Evolutionary conservation across 805 yeast species (phyloP).

Genomic region (Starmerella kuoi): DNA sequence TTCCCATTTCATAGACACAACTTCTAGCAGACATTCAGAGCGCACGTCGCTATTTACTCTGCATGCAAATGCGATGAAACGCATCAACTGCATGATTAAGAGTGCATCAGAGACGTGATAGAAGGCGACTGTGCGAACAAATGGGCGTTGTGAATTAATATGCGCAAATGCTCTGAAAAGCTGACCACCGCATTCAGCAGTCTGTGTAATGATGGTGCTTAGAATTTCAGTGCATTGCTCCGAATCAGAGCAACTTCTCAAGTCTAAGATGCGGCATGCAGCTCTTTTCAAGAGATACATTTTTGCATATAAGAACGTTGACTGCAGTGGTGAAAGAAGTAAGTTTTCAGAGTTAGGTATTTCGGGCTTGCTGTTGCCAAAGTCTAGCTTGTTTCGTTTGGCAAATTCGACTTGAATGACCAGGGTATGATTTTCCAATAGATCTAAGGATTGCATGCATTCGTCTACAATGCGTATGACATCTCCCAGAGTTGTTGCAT

Average conservation of each 20-base stretch:
- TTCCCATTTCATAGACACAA: slow-evolving; percentile 24
- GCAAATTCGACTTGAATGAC: slow-evolving; percentile 5
- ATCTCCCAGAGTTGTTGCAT: slow-evolving; percentile 7
- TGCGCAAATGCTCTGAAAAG: slow-evolving; percentile 15
- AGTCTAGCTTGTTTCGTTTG: background rate
- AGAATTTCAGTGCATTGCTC: background rate
- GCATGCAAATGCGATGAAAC: slow-evolving; percentile 19
- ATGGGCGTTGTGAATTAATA: slow-evolving; percentile 3
- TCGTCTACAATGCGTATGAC: slow-evolving; percentile 4
- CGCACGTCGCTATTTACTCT: slow-evolving; percentile 24
- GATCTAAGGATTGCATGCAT: slow-evolving; percentile 3
- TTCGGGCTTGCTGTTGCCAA: background rate
- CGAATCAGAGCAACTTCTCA: background rate
- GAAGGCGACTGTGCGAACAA: slow-evolving; percentile 13
- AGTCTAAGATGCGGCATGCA: slow-evolving; percentile 6
- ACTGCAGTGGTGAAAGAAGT: slow-evolving; percentile 5
- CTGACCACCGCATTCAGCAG: slow-evolving; percentile 11
- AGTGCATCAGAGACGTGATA: slow-evolving; percentile 17
- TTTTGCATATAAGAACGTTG: slow-evolving; percentile 8
- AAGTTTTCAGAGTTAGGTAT: slow-evolving; percentile 9
- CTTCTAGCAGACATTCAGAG: slow-evolving; percentile 20
- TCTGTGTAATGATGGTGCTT: slow-evolving; percentile 3
- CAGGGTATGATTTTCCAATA: slow-evolving; percentile 4
- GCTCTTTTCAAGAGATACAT: slow-evolving; percentile 11
- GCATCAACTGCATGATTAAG: slow-evolving; percentile 16